phyloP scores from a whole-genome alignment of 148 eudicot genomes.

The Diospyros kaki region DNA sequence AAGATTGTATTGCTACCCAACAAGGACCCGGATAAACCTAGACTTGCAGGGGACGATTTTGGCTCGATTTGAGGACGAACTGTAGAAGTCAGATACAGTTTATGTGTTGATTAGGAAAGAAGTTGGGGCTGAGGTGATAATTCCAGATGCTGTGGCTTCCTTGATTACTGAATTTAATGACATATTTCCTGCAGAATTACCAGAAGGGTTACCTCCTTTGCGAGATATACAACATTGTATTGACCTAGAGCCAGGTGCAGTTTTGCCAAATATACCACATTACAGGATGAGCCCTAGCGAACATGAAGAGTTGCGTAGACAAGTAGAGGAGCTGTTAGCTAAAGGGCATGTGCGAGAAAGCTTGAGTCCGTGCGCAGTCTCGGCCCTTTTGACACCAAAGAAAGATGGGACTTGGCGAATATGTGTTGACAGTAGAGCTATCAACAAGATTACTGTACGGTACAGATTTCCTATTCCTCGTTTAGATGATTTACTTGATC shows the following conservation, averaged over 20 bases:
- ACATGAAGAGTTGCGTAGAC: neutral
- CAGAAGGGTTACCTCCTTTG: neutral
- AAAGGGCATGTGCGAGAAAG: neutral
- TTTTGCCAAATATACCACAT: neutral
- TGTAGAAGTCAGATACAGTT: too few species aligned
- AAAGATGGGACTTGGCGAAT: slow-evolving; percentile 6
- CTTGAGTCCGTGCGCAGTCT: slow-evolving; percentile 2
- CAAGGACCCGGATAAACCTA: too few species aligned
- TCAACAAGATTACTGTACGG: neutral
- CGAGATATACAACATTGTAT: neutral
- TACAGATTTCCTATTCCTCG: slow-evolving; percentile 1
- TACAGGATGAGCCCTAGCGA: neutral
- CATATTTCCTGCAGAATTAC: neutral
- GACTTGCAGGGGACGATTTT: too few species aligned
- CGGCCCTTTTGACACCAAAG: neutral
- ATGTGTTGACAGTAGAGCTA: slow-evolving; percentile 2
- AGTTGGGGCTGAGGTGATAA: too few species aligned
- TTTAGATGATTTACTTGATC: slow-evolving; percentile 4
- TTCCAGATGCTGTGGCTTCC: too few species aligned
- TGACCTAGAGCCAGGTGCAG: neutral
- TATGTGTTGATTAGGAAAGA: too few species aligned
- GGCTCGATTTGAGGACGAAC: too few species aligned
- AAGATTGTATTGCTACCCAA: too few species aligned
- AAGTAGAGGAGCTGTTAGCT: neutral
- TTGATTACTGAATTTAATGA: too few species aligned